Evolutionary conservation across 2,329 filamentous ascomycete species (phyloP).

Genomic region (Blastomyces percursus): DNA sequence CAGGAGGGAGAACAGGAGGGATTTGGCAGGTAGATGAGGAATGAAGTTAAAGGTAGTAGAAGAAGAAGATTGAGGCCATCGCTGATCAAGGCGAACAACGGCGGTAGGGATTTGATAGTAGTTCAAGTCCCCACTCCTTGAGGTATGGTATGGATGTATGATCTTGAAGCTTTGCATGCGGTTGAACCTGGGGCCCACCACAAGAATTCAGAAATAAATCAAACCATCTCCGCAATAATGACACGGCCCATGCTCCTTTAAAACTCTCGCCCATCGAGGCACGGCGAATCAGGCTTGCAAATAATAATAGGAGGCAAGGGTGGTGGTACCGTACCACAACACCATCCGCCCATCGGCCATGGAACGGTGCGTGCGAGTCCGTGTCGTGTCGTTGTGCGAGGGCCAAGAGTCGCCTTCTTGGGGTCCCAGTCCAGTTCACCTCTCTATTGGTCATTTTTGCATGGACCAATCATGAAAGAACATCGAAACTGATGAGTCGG

Average conservation of each 20-base stretch:
- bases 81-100: neutral
- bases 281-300: slow-evolving; percentile 15
- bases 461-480: neutral
- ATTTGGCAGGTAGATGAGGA: slow-evolving; percentile 9
- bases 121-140: neutral
- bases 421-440: neutral
- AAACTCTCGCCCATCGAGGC: slow-evolving; percentile 6
- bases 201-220: slow-evolving; percentile 6
- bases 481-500: neutral
- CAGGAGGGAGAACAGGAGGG: slow-evolving; percentile 12
- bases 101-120: neutral
- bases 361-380: neutral
- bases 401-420: slow-evolving; percentile 3
- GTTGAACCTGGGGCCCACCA: slow-evolving; percentile 1
- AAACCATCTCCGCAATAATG: slow-evolving; percentile 6
- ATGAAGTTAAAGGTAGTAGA: slow-evolving; percentile 5
- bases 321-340: too few relatives aligned
- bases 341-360: slow-evolving; percentile 1
- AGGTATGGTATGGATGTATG: too few relatives aligned
- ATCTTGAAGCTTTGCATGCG: slow-evolving; percentile 3
- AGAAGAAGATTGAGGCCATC: neutral
- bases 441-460: neutral
- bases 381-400: slow-evolving; percentile 2
- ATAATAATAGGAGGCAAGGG: slow-evolving; percentile 16
- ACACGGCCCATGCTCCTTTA: slow-evolving; percentile 10